These are phyloP conservation scores for Ensete glaucum DNA, from an alignment of 176 grass and related monocot species.

Conservation along the genomic window DNA sequence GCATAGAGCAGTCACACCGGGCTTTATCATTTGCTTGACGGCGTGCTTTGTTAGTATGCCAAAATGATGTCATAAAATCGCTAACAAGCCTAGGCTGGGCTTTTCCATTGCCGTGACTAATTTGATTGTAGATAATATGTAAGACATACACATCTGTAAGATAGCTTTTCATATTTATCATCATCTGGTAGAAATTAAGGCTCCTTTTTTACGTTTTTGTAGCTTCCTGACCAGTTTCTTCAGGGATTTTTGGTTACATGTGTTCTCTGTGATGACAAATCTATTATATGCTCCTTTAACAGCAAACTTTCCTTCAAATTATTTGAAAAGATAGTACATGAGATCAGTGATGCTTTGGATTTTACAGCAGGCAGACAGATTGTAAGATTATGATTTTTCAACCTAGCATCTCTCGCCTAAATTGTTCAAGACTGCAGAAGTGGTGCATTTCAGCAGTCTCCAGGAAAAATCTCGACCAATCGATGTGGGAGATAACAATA, in stretches of 20 bases:
- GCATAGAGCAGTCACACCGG: too few relatives aligned
- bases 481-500: slow-evolving; percentile 15
- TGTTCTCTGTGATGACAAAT: not conserved
- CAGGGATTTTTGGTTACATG: not conserved
- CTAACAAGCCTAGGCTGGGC: too few relatives aligned
- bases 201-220: not conserved
- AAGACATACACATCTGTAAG: too few relatives aligned
- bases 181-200: not conserved
- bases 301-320: not conserved
- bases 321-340: not conserved
- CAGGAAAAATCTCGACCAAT: slow-evolving; percentile 38
- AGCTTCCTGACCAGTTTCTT: not conserved
- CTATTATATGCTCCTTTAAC: not conserved
- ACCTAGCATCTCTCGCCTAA: slow-evolving; percentile 1
- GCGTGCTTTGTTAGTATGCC: too few relatives aligned
- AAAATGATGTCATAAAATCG: too few relatives aligned
- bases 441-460: slow-evolving; percentile 23
- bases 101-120: too few relatives aligned
- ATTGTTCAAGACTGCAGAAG: slow-evolving; percentile 18
- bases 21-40: too few relatives aligned
- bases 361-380: slow-evolving; percentile 29
- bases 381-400: slow-evolving; percentile 20
- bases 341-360: slow-evolving; percentile 8
- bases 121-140: too few relatives aligned
- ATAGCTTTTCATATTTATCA: too few relatives aligned